Evolutionary conservation across 2,329 filamentous ascomycete genomes (phyloP).

Genomic region (Endothia cerciana): DNA sequence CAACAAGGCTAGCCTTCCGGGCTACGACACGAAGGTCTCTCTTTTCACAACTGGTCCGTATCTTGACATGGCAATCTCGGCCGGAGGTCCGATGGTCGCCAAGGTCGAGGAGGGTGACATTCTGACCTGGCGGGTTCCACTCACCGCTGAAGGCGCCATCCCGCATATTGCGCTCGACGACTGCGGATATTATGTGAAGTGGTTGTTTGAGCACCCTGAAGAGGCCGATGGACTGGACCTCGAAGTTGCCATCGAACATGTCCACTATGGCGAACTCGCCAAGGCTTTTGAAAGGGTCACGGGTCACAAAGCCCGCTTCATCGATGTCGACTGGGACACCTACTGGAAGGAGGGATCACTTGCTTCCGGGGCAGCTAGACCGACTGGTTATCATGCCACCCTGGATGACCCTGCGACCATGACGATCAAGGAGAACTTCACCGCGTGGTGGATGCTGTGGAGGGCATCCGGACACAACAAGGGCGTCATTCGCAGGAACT

Average conservation of each 20-base stretch:
- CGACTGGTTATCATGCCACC: slow-evolving; percentile 7
- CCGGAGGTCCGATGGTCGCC: slow-evolving; percentile 44
- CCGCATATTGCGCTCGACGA: slow-evolving; percentile 50
- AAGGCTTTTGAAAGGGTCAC: slow-evolving; percentile 38
- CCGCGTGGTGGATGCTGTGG: slow-evolving; percentile 27
- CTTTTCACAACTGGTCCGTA: slow-evolving; percentile 51
- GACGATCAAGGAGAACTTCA: slow-evolving; percentile 36
- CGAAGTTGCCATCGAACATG: slow-evolving; percentile 43
- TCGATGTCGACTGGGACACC: slow-evolving; percentile 28
- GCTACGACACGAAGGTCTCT: slow-evolving; percentile 39
- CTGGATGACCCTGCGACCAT: slow-evolving; percentile 22
- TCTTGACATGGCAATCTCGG: slow-evolving; percentile 48
- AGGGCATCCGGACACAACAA: slow-evolving; percentile 17
- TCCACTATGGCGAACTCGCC: slow-evolving; percentile 36
- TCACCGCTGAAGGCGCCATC: slow-evolving; percentile 44
- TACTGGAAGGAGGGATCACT: slow-evolving; percentile 12
- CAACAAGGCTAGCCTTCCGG: slow-evolving; percentile 32
- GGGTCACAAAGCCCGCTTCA: slow-evolving; percentile 37
- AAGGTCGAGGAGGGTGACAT: slow-evolving; percentile 41
- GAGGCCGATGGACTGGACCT: slow-evolving; percentile 50
- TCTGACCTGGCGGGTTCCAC: slow-evolving; percentile 46
- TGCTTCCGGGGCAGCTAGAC: background rate
- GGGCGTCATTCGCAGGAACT: slow-evolving; percentile 21
- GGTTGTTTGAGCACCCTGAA: slow-evolving; percentile 51
- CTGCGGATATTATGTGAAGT: slow-evolving; percentile 50